A percentile compares a stretch with the other conserved stretches of the same genome.
These are phyloP conservation scores for Coniella lustricola DNA, from an alignment of 2,329 filamentous ascomycete genomes.

Conservation along the genomic window DNA sequence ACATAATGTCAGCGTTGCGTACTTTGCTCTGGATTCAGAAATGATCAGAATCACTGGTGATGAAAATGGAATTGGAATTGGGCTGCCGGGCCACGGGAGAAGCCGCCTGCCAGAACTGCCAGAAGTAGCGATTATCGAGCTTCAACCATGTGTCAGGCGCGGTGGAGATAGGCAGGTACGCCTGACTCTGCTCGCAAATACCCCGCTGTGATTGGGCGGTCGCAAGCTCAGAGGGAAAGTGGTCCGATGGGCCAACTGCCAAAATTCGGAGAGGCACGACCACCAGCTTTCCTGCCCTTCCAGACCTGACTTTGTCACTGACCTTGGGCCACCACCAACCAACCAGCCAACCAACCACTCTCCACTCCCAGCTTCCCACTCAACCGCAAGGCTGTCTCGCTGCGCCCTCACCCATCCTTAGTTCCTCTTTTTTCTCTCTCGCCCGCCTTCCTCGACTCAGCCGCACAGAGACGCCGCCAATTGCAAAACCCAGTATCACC, in stretches of 20 bases:
- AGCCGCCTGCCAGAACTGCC: neutral
- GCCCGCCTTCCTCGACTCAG: constrained; percentile 47
- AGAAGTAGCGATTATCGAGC: neutral
- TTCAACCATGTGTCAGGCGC: neutral
- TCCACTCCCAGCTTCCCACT: constrained; percentile 9
- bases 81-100: too few relatives aligned
- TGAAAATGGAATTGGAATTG: too few relatives aligned
- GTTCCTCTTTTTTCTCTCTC: constrained; percentile 33
- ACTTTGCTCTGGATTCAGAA: too few relatives aligned
- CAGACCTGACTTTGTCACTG: neutral
- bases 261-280: constrained; percentile 2
- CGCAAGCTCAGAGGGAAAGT: constrained; percentile 1
- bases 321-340: constrained; percentile 4
- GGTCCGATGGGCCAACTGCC: constrained; percentile 2
- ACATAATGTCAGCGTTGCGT: too few relatives aligned
- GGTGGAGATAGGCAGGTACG: constrained; percentile 1
- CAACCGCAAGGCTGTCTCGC: constrained; percentile 21
- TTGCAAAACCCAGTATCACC: neutral
- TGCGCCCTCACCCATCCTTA: constrained; percentile 19
- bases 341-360: too few relatives aligned
- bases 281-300: neutral
- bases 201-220: neutral
- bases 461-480: neutral
- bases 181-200: constrained; percentile 3
- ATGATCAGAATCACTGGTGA: too few relatives aligned